Conservation (phyloP, 2,329 filamentous ascomycete genomes). For the Alternaria postmessia region DNA sequence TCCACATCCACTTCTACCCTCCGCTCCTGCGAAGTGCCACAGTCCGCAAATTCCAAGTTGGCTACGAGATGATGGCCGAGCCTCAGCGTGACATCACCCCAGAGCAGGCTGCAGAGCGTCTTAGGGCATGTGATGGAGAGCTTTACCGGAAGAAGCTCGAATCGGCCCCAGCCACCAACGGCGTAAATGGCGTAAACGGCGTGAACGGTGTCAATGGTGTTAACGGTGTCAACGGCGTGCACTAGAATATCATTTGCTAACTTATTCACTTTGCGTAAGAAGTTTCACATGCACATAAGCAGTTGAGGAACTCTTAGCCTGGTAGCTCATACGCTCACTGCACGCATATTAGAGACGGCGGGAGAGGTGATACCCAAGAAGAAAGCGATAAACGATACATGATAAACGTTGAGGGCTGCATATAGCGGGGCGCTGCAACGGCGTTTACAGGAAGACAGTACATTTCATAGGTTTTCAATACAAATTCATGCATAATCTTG, state of each 20-base stretch:
- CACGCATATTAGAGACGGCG: not conserved
- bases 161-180: constrained; percentile 20
- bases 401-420: not conserved
- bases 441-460: not conserved
- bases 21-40: constrained; percentile 91
- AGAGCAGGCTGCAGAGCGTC: constrained; percentile 84
- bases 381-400: constrained; percentile 6
- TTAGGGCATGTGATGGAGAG: constrained; percentile 79
- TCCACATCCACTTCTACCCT: constrained; percentile 98
- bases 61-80: constrained; percentile 95
- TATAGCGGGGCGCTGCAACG: not conserved
- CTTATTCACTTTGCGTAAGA: not conserved
- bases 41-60: constrained; percentile 94
- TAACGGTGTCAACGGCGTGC: constrained; percentile 17
- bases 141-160: constrained; percentile 75
- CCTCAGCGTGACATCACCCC: constrained; percentile 98
- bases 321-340: not conserved
- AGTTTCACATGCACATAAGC: constrained; percentile 1
- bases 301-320: not conserved
- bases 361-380: not conserved
- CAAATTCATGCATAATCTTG: not conserved
- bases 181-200: constrained; percentile 31
- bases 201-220: constrained; percentile 20
- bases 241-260: not conserved
- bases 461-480: not conserved